Conservation (phyloP, 257 asterid genomes). For the Salvia rosmarinus region DNA sequence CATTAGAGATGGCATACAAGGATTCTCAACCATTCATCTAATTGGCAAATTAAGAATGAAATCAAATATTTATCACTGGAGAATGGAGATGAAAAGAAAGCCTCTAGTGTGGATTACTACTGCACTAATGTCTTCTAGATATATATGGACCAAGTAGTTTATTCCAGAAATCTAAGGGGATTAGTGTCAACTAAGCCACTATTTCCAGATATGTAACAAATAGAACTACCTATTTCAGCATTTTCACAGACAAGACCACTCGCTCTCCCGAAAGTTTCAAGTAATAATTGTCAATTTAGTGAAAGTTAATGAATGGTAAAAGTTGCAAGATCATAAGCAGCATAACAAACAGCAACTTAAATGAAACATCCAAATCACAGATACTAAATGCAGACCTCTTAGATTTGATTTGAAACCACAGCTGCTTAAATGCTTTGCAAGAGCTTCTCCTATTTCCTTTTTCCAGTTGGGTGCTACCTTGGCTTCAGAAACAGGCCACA, state of each 20-base stretch:
- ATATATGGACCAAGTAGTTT: conserved; percentile 10
- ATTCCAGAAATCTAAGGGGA: conserved; percentile 24
- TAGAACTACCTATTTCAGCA: conserved; percentile 15
- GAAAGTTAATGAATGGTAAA: conserved; percentile 7
- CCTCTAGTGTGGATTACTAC: conserved; percentile 25
- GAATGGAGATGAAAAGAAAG: conserved; percentile 18
- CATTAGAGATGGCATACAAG: conserved; percentile 38
- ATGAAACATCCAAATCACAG: conserved; percentile 25
- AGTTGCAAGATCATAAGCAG: conserved; percentile 23
- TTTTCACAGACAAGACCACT: conserved; percentile 8
- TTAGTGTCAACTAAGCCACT: background rate
- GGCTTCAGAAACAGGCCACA: conserved; percentile 91
- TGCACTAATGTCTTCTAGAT: conserved; percentile 20
- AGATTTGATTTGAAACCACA: conserved; percentile 85
- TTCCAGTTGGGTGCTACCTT: conserved; percentile 79
- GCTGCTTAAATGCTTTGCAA: conserved; percentile 88
- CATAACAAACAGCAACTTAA: background rate
- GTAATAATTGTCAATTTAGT: conserved; percentile 16
- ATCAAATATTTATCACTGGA: background rate
- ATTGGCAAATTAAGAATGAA: conserved; percentile 17
- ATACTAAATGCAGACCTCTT: conserved; percentile 60
- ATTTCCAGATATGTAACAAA: conserved; percentile 11
- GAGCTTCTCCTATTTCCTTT: conserved; percentile 83
- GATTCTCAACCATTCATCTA: conserved; percentile 32
- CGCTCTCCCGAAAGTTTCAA: conserved; percentile 13